A percentile compares a stretch with the other conserved stretches of the same genome.
These are phyloP conservation scores for Sutorius eximius DNA, from an alignment of 1,284 basidiomycete genomes.

Conservation along the genomic window DNA sequence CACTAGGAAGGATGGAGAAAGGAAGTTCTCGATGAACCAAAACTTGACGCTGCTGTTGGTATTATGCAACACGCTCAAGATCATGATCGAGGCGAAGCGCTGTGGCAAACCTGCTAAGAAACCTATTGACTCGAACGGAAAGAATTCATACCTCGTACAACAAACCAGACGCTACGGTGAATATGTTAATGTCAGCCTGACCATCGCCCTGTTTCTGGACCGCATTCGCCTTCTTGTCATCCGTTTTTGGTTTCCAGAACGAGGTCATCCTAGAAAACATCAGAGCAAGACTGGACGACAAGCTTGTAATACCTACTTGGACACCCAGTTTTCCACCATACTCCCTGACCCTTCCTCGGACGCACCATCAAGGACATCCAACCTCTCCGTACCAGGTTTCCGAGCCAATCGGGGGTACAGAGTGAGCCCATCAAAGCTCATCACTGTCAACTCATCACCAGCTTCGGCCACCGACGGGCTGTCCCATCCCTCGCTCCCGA, in stretches of 20 bases:
- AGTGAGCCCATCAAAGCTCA: conserved; percentile 85
- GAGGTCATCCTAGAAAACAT: conserved; percentile 50
- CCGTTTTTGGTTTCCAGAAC: conserved; percentile 43
- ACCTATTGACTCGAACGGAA: neutral
- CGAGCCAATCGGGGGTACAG: conserved; percentile 81
- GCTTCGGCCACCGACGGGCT: conserved; percentile 65
- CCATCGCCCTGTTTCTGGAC: conserved; percentile 21
- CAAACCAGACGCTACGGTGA: conserved; percentile 95
- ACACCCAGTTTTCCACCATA: conserved; percentile 47
- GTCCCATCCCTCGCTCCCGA: conserved; percentile 82
- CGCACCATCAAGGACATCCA: conserved; percentile 68
- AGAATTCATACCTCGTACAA: conserved; percentile 78
- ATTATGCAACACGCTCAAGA: conserved; percentile 91
- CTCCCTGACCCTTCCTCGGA: conserved; percentile 35
- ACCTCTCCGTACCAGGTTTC: conserved; percentile 73
- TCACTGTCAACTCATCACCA: conserved; percentile 75
- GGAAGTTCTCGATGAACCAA: conserved; percentile 99
- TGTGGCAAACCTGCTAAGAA: conserved; percentile 36
- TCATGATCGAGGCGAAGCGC: conserved; percentile 98
- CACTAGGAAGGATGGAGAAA: conserved; percentile 95
- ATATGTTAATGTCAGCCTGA: conserved; percentile 95
- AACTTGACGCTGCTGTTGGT: conserved; percentile 95
- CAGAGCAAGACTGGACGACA: neutral
- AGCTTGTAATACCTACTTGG: conserved; percentile 42
- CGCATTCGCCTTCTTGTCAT: conserved; percentile 3